Evolutionary conservation across 345 rosid species (phyloP), one percentile per base, ranked within the genome.

Genomic region (Rhodomyrtus tomentosa): DNA sequence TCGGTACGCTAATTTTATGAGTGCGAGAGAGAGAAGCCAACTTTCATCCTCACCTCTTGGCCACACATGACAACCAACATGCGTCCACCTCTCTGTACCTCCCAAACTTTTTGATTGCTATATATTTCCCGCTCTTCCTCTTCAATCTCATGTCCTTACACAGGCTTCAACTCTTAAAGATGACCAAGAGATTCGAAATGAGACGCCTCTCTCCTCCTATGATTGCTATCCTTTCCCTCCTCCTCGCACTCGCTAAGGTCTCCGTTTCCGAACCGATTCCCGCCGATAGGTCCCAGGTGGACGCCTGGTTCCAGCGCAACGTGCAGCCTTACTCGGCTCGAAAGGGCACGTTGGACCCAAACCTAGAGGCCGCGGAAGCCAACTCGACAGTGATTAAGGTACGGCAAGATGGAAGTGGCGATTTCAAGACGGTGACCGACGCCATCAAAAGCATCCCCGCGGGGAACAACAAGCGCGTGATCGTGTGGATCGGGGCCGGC

Each of bases 401-500:
- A 11, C 49, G 76, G 6, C 32, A 87, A 79, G 91, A 90, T 55
- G 95, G 96, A 32, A 87, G 84, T 11, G 94, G 95, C 10, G 85
- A 92, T 8, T 92, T 90, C 88, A 86, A 84, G 82, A 93, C 90
- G 2, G 40, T 95, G 56, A 85, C 82, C 7, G 95, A 88, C 16
- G 98, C 98, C 40, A 83, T 94, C 29, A 80, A 85, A 7, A 91
- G 91, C 74, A 82, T 94, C 38, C 93, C 92, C 0, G 48, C 51
- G 21, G 89, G 87, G 48, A 95, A 95, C 73, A 89, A 16, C 55
- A 86, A 85, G 81, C 90, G 96, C 3, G 94, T 95, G 52, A 89
- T 93, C 68, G 73, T 95, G 24, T 87, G 85, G 36, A 90, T 95
- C 27, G 95, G 90, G 10, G 86, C 82, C 0, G 98, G 98, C 21